Percentiles rank a stretch among this genome's conserved stretches.
Conservation (phyloP, 2,329 filamentous ascomycete genomes). For the Arachnomyces sp. region DNA sequence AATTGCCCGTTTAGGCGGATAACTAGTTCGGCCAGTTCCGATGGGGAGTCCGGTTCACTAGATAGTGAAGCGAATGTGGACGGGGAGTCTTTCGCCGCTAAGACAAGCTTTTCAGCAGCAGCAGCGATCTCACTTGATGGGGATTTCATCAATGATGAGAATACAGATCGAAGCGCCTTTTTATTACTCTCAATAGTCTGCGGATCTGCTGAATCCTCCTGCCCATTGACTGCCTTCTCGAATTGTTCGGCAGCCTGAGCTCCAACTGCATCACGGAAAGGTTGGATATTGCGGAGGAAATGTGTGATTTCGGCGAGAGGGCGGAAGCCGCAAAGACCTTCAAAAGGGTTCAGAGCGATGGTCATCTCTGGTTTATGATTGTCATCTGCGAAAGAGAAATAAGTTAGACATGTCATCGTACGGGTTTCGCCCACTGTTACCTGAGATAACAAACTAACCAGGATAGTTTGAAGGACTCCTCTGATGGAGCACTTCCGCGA, state of each 20-base stretch:
- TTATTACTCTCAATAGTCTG: conserved; percentile 57
- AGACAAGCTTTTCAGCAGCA: conserved; percentile 61
- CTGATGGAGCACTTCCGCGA: conserved; percentile 79
- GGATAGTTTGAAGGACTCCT: conserved; percentile 90
- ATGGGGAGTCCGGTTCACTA: conserved; percentile 31
- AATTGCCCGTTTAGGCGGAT: conserved; percentile 73
- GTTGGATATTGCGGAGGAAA: conserved; percentile 61
- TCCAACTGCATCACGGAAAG: conserved; percentile 60
- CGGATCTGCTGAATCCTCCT: conserved; percentile 42
- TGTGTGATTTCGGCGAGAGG: conserved; percentile 78
- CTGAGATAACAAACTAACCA: conserved; percentile 26
- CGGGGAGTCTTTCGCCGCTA: conserved; percentile 59
- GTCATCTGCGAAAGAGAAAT: conserved; percentile 54
- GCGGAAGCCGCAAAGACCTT: conserved; percentile 91
- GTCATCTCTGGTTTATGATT: conserved; percentile 99
- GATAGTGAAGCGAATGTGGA: conserved; percentile 56
- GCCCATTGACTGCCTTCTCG: conserved; percentile 49
- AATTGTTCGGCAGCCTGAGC: conserved; percentile 41
- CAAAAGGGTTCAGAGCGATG: conserved; percentile 91
- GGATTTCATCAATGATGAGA: conserved; percentile 73
- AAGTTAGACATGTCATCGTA: not conserved
- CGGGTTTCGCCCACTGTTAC: not conserved
- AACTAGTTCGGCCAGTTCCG: conserved; percentile 68
- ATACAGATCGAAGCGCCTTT: conserved; percentile 64
- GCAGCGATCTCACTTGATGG: conserved; percentile 56